Conservation (phyloP, 2,329 filamentous ascomycete species). For the Aureobasidium sp. region DNA sequence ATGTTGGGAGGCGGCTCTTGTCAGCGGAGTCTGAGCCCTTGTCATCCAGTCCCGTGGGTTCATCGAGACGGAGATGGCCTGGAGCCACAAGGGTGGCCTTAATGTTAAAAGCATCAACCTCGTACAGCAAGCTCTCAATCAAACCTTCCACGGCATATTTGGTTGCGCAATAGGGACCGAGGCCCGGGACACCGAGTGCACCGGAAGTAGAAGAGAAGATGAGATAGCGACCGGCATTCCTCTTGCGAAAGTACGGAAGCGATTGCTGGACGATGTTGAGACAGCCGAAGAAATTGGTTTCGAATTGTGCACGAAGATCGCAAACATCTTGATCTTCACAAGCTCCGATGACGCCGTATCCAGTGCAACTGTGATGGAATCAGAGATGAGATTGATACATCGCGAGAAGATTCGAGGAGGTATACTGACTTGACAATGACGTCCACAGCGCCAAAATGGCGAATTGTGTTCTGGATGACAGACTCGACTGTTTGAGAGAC, state of each 20-base stretch:
- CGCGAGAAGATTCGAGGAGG: background rate
- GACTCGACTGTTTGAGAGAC: conserved; percentile 67
- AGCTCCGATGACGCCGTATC: conserved; percentile 89
- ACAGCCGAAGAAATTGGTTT: conserved; percentile 95
- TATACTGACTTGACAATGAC: conserved; percentile 65
- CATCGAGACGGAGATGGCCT: conserved; percentile 79
- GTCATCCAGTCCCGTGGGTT: conserved; percentile 44
- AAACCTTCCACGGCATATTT: conserved; percentile 96
- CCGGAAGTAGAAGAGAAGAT: conserved; percentile 93
- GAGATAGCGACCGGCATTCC: conserved; percentile 64
- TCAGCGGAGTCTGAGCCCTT: conserved; percentile 25
- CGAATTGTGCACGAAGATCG: conserved; percentile 91
- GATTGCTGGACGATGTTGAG: conserved; percentile 87
- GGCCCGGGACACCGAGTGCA: conserved; percentile 83
- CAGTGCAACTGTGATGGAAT: conserved; percentile 57
- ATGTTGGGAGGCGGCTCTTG: conserved; percentile 55
- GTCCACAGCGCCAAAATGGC: conserved; percentile 70
- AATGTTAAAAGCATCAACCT: conserved; percentile 85
- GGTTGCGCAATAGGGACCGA: conserved; percentile 91
- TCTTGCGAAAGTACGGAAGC: conserved; percentile 70
- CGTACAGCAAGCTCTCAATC: conserved; percentile 94
- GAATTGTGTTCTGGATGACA: conserved; percentile 63
- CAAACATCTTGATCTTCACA: conserved; percentile 96
- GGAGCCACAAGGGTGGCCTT: conserved; percentile 91
- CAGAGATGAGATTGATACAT: conserved; percentile 3